phyloP scores from a whole-genome alignment of 2,329 filamentous ascomycete genomes.

The Bipolaris victoriae region DNA sequence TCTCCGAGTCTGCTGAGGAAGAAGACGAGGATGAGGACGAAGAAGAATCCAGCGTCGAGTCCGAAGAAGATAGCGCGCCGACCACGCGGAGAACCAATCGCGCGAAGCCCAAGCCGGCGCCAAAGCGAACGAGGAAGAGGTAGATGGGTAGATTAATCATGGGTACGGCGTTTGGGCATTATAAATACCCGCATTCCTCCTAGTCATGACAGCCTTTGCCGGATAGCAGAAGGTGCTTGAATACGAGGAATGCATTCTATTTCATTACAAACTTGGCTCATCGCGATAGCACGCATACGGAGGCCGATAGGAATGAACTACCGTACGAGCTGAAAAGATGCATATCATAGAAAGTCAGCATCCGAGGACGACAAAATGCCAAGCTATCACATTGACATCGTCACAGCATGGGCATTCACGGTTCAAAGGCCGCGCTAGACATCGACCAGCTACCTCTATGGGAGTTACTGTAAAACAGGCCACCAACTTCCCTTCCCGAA shows the following conservation, averaged over 20 bases:
- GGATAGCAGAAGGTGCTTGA: not conserved
- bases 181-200: conserved; percentile 7
- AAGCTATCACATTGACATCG: not conserved
- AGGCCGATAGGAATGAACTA: no score
- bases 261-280: not conserved
- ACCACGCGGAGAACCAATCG: conserved; percentile 43
- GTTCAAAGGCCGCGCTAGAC: conserved; percentile 60
- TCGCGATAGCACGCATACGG: not conserved
- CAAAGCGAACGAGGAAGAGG: conserved; percentile 41
- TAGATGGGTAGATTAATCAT: not conserved
- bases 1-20: conserved; percentile 49
- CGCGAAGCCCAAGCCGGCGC: conserved; percentile 31
- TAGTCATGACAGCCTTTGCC: conserved; percentile 1
- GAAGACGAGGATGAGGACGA: conserved; percentile 45
- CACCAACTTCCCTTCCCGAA: conserved; percentile 57
- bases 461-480: conserved; percentile 61
- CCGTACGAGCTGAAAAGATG: not conserved
- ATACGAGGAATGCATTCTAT: not conserved
- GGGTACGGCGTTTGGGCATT: not conserved
- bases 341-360: not conserved
- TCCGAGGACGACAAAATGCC: not conserved
- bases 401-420: no score
- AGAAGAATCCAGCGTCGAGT: conserved; percentile 40
- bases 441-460: conserved; percentile 68
- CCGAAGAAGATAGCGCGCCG: conserved; percentile 42